Base-by-base conservation (phyloP, 345 rosid species). In the Eucalyptus sp. region DNA sequence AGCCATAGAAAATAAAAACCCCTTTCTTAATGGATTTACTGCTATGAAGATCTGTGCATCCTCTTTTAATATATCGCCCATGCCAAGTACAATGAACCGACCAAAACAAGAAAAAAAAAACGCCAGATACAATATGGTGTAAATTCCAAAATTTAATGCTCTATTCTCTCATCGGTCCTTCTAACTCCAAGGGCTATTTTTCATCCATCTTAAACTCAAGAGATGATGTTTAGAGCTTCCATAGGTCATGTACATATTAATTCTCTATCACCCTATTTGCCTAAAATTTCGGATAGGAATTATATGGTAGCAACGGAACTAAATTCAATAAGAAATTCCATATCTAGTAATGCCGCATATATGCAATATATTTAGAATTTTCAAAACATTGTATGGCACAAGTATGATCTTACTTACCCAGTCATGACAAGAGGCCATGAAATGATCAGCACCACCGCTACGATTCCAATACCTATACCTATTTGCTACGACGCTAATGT, bases 361-460 rank as follows among this genome's bases (percentile, higher is more conserved):
- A 68, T 37, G 37, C 41, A 31, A 9, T 86, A 54, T 49, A 41
- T 27, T 81, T 24, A 20, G 6, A 48, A 29, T 27, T 50, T 66
- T 41, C 7, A 17, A 44, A 58, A 18, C 8, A 29, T n/a, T 43
- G 18, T 58, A 54, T 33, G 58, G 44, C 37, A 43, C 46, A 14
- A 52, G 9, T 25, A 86, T 13, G 4, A 37, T 41, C 46, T 5
- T 86, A 44, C 49, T 56, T 46, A 89, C 90, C 90, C 90, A 89
- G 41, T 89, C 90, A 20, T 89, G 90, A 80, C 90, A 89, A 37
- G 90, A 80, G 50, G 62, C 50, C 88, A 94, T 88, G 66, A 95
- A 94, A 91, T 95, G 97, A 66, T 95, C 95, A 5, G 95, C 94
- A 0, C 97, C 96, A 5, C 31, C 58, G 89, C 94, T 94, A 89